Evolutionary conservation across 2,329 filamentous ascomycete species (phyloP).

Genomic region (Zymoseptoria brevis): DNA sequence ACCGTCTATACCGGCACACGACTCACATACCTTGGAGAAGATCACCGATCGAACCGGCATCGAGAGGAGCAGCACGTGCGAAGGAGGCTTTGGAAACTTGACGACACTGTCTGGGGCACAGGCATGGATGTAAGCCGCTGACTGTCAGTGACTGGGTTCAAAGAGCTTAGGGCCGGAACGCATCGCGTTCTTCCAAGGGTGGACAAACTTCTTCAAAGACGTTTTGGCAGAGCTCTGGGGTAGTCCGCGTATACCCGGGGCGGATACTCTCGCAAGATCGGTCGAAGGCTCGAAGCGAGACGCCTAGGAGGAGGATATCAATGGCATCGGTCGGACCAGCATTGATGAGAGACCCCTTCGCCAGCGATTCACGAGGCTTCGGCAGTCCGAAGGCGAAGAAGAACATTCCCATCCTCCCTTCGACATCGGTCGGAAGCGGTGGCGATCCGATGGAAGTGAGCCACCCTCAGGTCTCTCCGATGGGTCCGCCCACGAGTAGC

Average conservation of each 20-base stretch:
- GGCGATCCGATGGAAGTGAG: slow-evolving; percentile 26
- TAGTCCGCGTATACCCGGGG: neutral
- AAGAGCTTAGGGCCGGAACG: neutral
- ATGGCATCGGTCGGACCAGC: slow-evolving; percentile 41
- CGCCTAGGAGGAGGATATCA: neutral
- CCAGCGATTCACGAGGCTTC: slow-evolving; percentile 19
- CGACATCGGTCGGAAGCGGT: slow-evolving; percentile 15
- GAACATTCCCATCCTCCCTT: slow-evolving; percentile 25
- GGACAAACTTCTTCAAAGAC: neutral
- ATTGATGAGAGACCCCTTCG: slow-evolving; percentile 29
- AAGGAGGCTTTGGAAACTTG: neutral
- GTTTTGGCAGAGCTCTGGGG: neutral
- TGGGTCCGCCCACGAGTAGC: slow-evolving; percentile 26
- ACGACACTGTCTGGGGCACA: neutral
- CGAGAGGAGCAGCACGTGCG: neutral
- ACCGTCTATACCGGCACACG: neutral
- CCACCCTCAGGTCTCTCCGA: slow-evolving; percentile 16
- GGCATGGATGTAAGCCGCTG: neutral
- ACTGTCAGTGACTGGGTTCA: neutral
- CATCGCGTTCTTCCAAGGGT: neutral
- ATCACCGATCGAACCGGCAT: neutral
- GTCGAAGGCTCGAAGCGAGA: neutral
- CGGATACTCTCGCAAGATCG: neutral
- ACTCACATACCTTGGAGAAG: neutral
- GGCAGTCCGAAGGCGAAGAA: slow-evolving; percentile 15